These are phyloP conservation scores for Cladobotryum protrusum DNA, from an alignment of 2,329 filamentous ascomycete genomes.

Conservation along the genomic window DNA sequence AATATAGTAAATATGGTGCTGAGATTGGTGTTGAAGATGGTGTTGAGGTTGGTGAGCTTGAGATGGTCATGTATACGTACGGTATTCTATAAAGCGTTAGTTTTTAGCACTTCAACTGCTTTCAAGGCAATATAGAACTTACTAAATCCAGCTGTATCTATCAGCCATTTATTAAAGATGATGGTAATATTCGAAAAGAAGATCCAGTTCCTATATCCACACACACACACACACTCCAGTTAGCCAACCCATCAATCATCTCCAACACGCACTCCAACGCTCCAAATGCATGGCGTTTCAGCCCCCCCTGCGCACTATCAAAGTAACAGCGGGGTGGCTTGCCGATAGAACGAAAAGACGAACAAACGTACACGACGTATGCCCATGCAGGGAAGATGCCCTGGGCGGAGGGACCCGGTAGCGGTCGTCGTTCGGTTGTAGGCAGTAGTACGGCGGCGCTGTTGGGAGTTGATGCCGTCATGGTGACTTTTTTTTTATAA, in stretches of 20 bases:
- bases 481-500: not conserved
- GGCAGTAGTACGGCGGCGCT: slow-evolving; percentile 1
- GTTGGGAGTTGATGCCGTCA: slow-evolving; percentile 1
- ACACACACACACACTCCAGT: not conserved
- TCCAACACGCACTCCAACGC: not conserved
- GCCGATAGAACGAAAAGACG: too few species aligned
- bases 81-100: slow-evolving; percentile 15
- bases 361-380: slow-evolving; percentile 4
- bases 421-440: slow-evolving; percentile 1
- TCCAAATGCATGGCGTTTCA: too few species aligned
- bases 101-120: not conserved
- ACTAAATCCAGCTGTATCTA: slow-evolving; percentile 70
- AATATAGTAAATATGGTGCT: too few species aligned
- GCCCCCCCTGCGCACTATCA: too few species aligned
- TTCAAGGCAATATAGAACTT: slow-evolving; percentile 31
- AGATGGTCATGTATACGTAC: slow-evolving; percentile 14
- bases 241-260: not conserved
- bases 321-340: too few species aligned
- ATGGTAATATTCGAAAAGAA: slow-evolving; percentile 79
- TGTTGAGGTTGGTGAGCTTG: not conserved
- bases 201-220: slow-evolving; percentile 60
- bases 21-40: too few species aligned
- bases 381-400: slow-evolving; percentile 1
- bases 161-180: slow-evolving; percentile 87
- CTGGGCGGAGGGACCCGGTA: not conserved